Conservation (phyloP, 164 flowering plant genomes). For the Akebia trifoliata region DNA sequence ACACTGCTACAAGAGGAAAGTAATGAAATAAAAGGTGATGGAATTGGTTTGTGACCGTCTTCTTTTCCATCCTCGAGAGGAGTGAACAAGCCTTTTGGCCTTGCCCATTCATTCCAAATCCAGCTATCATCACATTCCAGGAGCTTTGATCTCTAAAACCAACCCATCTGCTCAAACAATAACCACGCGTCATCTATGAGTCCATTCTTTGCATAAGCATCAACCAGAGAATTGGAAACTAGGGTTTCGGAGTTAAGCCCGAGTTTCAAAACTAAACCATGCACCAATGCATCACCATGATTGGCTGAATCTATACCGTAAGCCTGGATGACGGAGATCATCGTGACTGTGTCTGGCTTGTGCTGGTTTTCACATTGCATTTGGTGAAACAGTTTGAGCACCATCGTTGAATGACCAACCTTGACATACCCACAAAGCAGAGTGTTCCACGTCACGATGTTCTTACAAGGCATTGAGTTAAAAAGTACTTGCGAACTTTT, state of each 20-base stretch:
- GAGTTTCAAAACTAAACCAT: slow-evolving; percentile 24
- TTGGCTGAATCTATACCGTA: slow-evolving; percentile 14
- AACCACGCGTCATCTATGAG: slow-evolving; percentile 22
- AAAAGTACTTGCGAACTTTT: slow-evolving; percentile 25
- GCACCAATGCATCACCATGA: slow-evolving; percentile 20
- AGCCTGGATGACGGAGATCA: slow-evolving; percentile 26
- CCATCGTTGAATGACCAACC: slow-evolving; percentile 16
- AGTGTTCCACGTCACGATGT: slow-evolving; percentile 34
- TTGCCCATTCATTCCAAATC: slow-evolving; percentile 34
- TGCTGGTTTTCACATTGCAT: slow-evolving; percentile 26
- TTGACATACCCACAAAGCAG: slow-evolving; percentile 29
- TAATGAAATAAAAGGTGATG: slow-evolving; percentile 32
- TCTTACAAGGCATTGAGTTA: slow-evolving; percentile 17
- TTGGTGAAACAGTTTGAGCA: slow-evolving; percentile 22
- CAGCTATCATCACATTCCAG: slow-evolving; percentile 41
- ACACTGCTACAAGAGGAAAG: slow-evolving; percentile 35
- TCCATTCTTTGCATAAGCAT: slow-evolving; percentile 33
- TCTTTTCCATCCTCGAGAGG: slow-evolving; percentile 21
- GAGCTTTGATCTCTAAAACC: slow-evolving; percentile 30
- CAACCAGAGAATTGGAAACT: slow-evolving; percentile 30
- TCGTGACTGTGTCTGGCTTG: slow-evolving; percentile 29
- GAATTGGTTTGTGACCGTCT: slow-evolving; percentile 22
- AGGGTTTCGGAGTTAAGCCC: slow-evolving; percentile 22
- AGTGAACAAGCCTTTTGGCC: slow-evolving; percentile 27
- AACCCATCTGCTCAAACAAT: slow-evolving; percentile 28